These are phyloP conservation scores for Colletotrichum noveboracense DNA, from an alignment of 2,329 filamentous ascomycete genomes.

Conservation along the genomic window DNA sequence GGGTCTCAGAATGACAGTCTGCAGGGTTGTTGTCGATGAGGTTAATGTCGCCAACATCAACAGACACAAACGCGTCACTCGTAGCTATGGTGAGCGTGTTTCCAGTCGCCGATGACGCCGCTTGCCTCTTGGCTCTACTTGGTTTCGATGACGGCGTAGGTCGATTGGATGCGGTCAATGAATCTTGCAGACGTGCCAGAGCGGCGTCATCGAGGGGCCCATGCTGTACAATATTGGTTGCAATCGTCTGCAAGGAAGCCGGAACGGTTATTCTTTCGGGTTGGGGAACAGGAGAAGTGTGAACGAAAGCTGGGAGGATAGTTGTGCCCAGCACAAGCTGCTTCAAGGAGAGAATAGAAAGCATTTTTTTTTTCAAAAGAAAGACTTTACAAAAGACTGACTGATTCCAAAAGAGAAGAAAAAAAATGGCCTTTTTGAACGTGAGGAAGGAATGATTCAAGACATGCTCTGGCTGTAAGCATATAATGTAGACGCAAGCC, in stretches of 20 bases:
- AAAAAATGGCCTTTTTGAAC: background rate
- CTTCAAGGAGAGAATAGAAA: background rate
- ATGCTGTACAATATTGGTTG: background rate
- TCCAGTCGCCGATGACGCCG: background rate
- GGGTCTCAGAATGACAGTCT: background rate
- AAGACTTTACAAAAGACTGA: background rate
- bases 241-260: background rate
- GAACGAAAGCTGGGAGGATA: background rate
- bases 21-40: background rate
- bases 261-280: background rate
- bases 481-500: background rate
- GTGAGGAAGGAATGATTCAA: background rate
- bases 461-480: background rate
- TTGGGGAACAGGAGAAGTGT: background rate
- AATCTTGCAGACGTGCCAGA: background rate
- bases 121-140: background rate
- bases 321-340: background rate
- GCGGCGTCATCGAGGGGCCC: background rate
- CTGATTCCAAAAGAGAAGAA: background rate
- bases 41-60: slow-evolving; percentile 4
- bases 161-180: background rate
- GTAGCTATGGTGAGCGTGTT: background rate
- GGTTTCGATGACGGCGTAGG: background rate
- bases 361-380: background rate
- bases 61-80: background rate